phyloP scores from a whole-genome alignment of 257 asterid genomes.

The Ajuga chamaepitys region DNA sequence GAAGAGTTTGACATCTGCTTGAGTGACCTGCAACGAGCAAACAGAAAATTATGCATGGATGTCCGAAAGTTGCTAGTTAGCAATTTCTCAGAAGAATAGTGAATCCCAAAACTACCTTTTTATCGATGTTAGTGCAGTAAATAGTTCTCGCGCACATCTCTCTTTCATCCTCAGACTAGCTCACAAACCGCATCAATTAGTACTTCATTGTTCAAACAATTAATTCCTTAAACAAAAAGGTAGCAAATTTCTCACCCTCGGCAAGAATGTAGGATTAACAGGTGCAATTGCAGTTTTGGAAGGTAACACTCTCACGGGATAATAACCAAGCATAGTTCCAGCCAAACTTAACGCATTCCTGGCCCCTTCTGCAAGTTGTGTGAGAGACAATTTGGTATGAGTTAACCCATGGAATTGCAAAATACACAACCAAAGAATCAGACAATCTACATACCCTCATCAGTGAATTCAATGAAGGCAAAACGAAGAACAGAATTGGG shows the following conservation, averaged over 20 bases:
- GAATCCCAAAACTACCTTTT: conserved; percentile 39
- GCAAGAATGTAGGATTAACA: conserved; percentile 70
- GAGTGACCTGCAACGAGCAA: conserved; percentile 49
- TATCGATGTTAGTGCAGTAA: conserved; percentile 73
- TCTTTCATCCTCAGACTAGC: conserved; percentile 82
- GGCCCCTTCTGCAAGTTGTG: conserved; percentile 55
- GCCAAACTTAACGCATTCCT: conserved; percentile 58
- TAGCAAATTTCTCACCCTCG: conserved; percentile 36
- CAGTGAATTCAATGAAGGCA: conserved; percentile 65
- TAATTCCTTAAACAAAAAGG: neutral
- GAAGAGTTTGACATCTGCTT: conserved; percentile 64
- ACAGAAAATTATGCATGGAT: conserved; percentile 1
- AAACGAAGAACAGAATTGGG: conserved; percentile 79
- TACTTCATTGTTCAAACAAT: neutral
- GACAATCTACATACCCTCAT: conserved; percentile 42
- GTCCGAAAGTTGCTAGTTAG: neutral
- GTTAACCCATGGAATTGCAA: neutral
- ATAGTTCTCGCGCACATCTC: conserved; percentile 88
- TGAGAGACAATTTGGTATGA: conserved; percentile 5
- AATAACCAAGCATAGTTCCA: conserved; percentile 79
- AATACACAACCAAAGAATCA: conserved; percentile 1
- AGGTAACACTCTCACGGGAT: conserved; percentile 67
- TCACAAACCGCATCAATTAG: conserved; percentile 14
- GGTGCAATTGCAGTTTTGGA: conserved; percentile 85
- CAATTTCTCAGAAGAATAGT: neutral